Evolutionary conservation across 441 rosid genomes (phyloP), one percentile per base, ranked within the genome.

Genomic region (Metrosideros polymorpha): DNA sequence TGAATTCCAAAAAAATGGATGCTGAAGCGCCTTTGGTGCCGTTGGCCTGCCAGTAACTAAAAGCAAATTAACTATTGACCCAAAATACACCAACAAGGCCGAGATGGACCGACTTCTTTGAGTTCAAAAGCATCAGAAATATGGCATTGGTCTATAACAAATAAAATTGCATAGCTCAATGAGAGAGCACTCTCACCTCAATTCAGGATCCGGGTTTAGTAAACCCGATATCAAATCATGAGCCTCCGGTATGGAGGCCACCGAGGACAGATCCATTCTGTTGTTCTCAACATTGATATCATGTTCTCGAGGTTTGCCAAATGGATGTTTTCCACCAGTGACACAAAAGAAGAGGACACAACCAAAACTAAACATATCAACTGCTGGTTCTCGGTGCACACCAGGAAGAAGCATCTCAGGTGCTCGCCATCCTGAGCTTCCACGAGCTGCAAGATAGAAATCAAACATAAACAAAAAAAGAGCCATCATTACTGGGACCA

Each of bases 341-440:
- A 97, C 89, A 82, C 92, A 93, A 92, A 93, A 97, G 87, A 91
- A 97, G 82, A 97, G 88, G 86, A 97, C 94, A 87, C 99, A 95
- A 12, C 99, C 99, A 89, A 97, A 92, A 87, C 97, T 92, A 90
- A 94, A 97, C 89, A 96, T 87, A 91, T 97, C 99, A 71, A 94
- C 89, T 55, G 97, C 96, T 71, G 94, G 95, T 53, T 97, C 96
- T 92, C 96, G 98, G 75, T 97, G 96, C 61, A 96, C 94, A 56
- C 90, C 8, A 3, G 3, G 93, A 77, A 89, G 93, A 86, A 95
- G 99, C 86, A 94, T 97, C 87, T 96, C 99, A 49, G 99, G 98
- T 82, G 99, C 94, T 94, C 94, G 99, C 99, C 99, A 95, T 76
- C 98, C 99, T n/a, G 97, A 96, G 89, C 97, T 97, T 57, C 98